These are phyloP conservation scores for Cladobotryum mycophilum DNA, from an alignment of 2,329 filamentous ascomycete species.

Conservation along the genomic window DNA sequence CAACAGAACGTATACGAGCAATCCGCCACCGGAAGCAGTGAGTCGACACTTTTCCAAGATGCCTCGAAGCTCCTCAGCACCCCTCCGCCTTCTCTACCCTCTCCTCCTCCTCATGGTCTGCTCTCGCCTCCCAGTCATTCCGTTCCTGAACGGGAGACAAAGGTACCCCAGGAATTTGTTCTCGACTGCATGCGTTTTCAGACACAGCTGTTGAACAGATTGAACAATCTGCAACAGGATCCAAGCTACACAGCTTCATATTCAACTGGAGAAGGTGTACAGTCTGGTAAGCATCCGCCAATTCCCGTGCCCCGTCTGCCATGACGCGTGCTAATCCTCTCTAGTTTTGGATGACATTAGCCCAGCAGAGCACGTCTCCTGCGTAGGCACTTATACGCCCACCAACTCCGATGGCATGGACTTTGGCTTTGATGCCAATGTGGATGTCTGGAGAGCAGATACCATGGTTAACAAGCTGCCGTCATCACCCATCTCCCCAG, in stretches of 20 bases:
- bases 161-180: conserved; percentile 17
- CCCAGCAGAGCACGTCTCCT: conserved; percentile 12
- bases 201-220: conserved; percentile 18
- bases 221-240: conserved; percentile 17
- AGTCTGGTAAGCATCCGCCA: conserved; percentile 2
- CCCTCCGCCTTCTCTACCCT: conserved; percentile 15
- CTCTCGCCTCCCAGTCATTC: conserved; percentile 15
- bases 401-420: conserved; percentile 15
- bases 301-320: background rate
- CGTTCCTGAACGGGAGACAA: conserved; percentile 8
- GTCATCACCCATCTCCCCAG: conserved; percentile 3
- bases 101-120: conserved; percentile 13
- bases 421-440: conserved; percentile 15
- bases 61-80: conserved; percentile 13
- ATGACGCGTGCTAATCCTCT: background rate
- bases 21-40: conserved; percentile 4
- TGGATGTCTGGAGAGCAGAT: conserved; percentile 16
- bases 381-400: conserved; percentile 12
- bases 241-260: conserved; percentile 5
- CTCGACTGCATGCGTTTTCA: conserved; percentile 22
- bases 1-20: conserved; percentile 14
- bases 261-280: conserved; percentile 1
- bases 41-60: conserved; percentile 12
- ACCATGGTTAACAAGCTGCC: conserved; percentile 9
- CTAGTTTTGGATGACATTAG: conserved; percentile 10